These are phyloP conservation scores for Daldinia childiae DNA, from an alignment of 495 filamentous ascomycete genomes.

Conservation along the genomic window DNA sequence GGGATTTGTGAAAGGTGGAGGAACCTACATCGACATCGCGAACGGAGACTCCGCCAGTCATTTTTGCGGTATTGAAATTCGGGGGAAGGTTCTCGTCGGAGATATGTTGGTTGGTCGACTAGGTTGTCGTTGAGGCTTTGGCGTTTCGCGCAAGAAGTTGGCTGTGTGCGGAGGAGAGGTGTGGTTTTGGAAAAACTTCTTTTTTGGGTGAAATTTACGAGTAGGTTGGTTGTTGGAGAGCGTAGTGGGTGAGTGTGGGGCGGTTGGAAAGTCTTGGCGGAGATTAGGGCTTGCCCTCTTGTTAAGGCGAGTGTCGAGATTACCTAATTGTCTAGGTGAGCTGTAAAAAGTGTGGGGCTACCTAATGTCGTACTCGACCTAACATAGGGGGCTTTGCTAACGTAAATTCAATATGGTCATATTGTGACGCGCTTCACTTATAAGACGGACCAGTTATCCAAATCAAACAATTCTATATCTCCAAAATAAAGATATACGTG, in stretches of 20 bases:
- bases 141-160: slow-evolving; percentile 32
- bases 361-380: neutral
- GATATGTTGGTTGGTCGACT: slow-evolving; percentile 1
- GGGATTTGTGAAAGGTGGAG: slow-evolving; percentile 18
- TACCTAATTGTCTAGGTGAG: slow-evolving; percentile 2
- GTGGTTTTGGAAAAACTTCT: slow-evolving; percentile 18
- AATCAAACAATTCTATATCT: too few species aligned
- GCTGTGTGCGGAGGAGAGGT: slow-evolving; percentile 30
- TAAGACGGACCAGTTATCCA: too few species aligned
- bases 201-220: slow-evolving; percentile 5
- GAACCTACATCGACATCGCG: slow-evolving; percentile 78
- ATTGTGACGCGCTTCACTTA: too few species aligned
- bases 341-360: neutral
- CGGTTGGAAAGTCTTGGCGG: neutral
- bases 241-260: slow-evolving; percentile 9
- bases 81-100: neutral
- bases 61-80: slow-evolving; percentile 65
- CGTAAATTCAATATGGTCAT: neutral
- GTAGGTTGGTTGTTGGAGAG: slow-evolving; percentile 9
- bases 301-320: neutral
- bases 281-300: slow-evolving; percentile 36
- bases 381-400: neutral
- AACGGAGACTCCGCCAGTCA: slow-evolving; percentile 80
- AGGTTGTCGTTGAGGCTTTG: neutral
- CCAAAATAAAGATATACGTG: too few species aligned